Evolutionary conservation across 352 stramenopile genomes (phyloP), one percentile per base, ranked within the genome.

Genomic region (Pythium phragmitis): DNA sequence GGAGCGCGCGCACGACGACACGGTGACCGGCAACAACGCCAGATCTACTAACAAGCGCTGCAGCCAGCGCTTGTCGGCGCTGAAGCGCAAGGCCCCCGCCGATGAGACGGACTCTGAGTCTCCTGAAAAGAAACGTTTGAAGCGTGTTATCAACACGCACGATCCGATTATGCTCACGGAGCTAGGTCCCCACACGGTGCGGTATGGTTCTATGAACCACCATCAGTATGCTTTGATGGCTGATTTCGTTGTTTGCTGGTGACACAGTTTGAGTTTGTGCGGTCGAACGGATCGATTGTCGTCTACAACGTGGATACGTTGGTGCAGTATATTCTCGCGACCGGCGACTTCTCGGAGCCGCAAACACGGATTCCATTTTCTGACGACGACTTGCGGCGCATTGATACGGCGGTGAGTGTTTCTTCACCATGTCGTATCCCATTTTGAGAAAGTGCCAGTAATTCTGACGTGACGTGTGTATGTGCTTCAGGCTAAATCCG

Each of bases 141-240:
- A 92, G 68, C 56, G 68, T 37, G 63, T 77, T 49, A 82, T 87
- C 36, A 96, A 95, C 66, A 85, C 82, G 23, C 70, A 90, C 2
- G 89, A 97, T 65, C 89, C 89, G 36, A 96, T 97, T 60, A 94
- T 96, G 87, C 70, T 96, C 52, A 81, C 79, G 16, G 79, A 84
- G 50, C 64, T 97, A 30, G 84, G 81, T 6, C 75, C 75, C 23
- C 72, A 96, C 58, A 94, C 84, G 77, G 85, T 94, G 59, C 37
- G 73, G 50, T 23, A 33, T 39, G 19, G n/a, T 37, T 54, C 72
- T 30, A 8, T 9, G 17, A 46, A 21, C 1, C 39, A 19, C 17
- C 14, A 2, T 46, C 14, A 6, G 3, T n/a, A 19, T 6, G 56
- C 56, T 74, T 70, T 64, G 49, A 69, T 4, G 52, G 65, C 14